Percentiles rank a stretch among this genome's conserved stretches.
phyloP scores from a whole-genome alignment of 139 green algal species.

The Astrephomene gubernaculifera region DNA sequence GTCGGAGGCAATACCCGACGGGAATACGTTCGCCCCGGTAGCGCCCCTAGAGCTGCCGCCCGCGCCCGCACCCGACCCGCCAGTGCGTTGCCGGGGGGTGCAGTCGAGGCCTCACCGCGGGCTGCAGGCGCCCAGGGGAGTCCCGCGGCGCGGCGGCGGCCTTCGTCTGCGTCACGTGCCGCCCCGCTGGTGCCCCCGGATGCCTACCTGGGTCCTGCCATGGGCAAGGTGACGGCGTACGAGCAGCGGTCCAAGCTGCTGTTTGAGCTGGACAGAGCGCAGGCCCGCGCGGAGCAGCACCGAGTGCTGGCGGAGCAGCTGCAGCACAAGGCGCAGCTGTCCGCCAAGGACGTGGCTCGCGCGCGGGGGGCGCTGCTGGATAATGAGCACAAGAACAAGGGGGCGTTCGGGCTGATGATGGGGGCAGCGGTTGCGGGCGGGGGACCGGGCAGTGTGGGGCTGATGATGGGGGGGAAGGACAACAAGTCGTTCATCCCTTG shows the following conservation, averaged over 20 bases:
- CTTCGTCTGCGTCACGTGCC: slow-evolving; percentile 25
- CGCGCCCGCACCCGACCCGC: background rate
- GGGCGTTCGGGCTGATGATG: background rate
- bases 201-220: slow-evolving; percentile 43
- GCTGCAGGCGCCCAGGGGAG: background rate
- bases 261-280: slow-evolving; percentile 71
- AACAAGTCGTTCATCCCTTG: slow-evolving; percentile 56
- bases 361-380: slow-evolving; percentile 64
- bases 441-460: too few species aligned
- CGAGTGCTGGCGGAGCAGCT: slow-evolving; percentile 55
- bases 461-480: slow-evolving; percentile 46
- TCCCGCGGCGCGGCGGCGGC: slow-evolving; percentile 38
- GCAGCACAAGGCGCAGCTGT: slow-evolving; percentile 52
- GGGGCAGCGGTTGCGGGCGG: too few species aligned
- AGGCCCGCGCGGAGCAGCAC: slow-evolving; percentile 52
- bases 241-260: slow-evolving; percentile 74
- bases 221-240: slow-evolving; percentile 65
- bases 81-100: slow-evolving; percentile 10
- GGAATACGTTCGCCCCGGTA: background rate
- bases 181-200: slow-evolving; percentile 54
- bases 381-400: slow-evolving; percentile 52
- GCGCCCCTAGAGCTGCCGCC: background rate
- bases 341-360: slow-evolving; percentile 61
- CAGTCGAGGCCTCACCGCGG: slow-evolving; percentile 7
- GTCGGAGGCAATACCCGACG: too few species aligned